Evolutionary conservation across 2,329 filamentous ascomycete species (phyloP), one percentile per base, ranked within the genome.

Genomic region (Fusarium domesticum): DNA sequence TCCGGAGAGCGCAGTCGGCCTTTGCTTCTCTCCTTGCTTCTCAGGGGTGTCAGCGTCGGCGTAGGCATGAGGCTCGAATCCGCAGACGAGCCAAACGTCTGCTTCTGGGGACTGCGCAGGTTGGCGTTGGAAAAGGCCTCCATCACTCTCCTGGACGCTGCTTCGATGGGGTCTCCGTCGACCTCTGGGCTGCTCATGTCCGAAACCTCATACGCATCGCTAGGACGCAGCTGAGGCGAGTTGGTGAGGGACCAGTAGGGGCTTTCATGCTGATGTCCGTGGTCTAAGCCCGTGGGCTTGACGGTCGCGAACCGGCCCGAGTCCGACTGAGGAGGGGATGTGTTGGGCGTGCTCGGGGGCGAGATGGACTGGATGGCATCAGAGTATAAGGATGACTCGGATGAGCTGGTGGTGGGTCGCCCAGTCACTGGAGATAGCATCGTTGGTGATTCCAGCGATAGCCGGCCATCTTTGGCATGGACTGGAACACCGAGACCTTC

Each of bases 271-370:
- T 53, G 43, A 3, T 41, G 36, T 2, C 42, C 37, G 23, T 41
- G 38, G 18, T 43, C 40, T 30, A 40, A 42, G 3, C 37, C 14
- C 28, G 35, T 35, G 14, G 36, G 43, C 34, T 57, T 56, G 12
- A 49, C 34, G 2, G 43, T 42, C 12, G 41, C 36, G 1, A 50
- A 46, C 2, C 42, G 46, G 1, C 60, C 63, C 50, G 63, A 66
- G 40, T 69, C 68, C 1, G 70, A 73, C 37, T 70, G 64, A 0
- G 70, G 67, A 11, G 69, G 63, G 1, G 70, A 70, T 0, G 65
- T 68, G 41, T 69, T 62, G 1, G 70, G 70, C 5, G 70, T 72
- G 42, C 67, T 68, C 15, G 63, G 57, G 6, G 54, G 53, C 1
- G 67, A 67, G 0, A 61, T 43, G 6, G 68, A 66, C 15, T 63